A percentile compares a stretch with the other conserved stretches of the same genome.
These are phyloP conservation scores for Fusarium agapanthi DNA, from an alignment of 2,329 filamentous ascomycete species.

Conservation along the genomic window DNA sequence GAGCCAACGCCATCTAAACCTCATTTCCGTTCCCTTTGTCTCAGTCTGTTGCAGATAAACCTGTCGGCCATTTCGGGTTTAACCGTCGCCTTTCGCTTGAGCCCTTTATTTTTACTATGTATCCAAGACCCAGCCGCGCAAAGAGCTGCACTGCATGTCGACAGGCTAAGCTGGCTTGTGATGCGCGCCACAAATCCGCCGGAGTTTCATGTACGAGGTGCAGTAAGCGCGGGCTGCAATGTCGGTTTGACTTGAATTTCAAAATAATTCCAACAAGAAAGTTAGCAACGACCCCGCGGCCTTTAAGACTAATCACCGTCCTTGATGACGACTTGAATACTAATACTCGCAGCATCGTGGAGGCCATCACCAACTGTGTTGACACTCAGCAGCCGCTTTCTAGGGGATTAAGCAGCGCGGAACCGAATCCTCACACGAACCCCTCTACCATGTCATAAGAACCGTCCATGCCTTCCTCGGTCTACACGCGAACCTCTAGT, in stretches of 20 bases:
- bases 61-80: background rate
- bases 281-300: accelerated
- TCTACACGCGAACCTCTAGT: background rate
- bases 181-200: background rate
- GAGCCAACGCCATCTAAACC: background rate
- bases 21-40: background rate
- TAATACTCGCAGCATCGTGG: background rate
- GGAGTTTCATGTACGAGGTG: background rate
- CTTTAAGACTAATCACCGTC: no score
- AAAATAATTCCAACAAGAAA: background rate
- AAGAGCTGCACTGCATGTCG: background rate
- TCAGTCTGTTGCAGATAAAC: no score
- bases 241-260: background rate
- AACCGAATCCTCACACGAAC: background rate
- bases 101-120: background rate
- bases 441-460: background rate
- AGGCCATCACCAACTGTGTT: background rate
- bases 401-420: no score
- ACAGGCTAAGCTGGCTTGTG: background rate
- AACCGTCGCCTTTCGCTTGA: accelerated
- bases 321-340: background rate
- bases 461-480: background rate
- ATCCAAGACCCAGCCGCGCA: background rate
- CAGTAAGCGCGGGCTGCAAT: background rate
- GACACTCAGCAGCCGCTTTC: background rate